Evolutionary conservation across 495 filamentous ascomycete species (phyloP).

Genomic region (Apiosordaria backusii): DNA sequence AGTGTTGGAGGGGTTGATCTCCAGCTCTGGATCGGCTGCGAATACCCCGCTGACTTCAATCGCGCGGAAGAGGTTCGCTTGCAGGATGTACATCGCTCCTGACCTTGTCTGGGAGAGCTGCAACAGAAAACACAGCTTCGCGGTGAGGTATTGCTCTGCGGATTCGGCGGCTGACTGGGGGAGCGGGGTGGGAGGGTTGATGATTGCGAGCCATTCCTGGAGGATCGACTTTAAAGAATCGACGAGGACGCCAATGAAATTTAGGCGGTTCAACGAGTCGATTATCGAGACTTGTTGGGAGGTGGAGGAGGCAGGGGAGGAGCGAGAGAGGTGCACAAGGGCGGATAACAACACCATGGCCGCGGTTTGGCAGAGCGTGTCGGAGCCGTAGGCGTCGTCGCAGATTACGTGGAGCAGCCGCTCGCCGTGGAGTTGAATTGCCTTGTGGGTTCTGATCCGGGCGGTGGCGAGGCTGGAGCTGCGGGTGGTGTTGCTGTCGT

Average conservation of each 20-base stretch:
- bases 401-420: conserved; percentile 79
- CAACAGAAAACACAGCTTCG: conserved; percentile 77
- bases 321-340: conserved; percentile 62
- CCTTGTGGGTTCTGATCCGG: conserved; percentile 64
- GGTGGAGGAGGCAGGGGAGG: conserved; percentile 25
- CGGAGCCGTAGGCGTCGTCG: conserved; percentile 87
- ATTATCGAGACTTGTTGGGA: conserved; percentile 64
- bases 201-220: conserved; percentile 49
- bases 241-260: conserved; percentile 85
- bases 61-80: conserved; percentile 82
- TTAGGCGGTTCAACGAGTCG: conserved; percentile 74
- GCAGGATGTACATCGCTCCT: conserved; percentile 77
- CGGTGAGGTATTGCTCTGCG: conserved; percentile 59
- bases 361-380: conserved; percentile 73
- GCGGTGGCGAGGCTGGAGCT: conserved; percentile 34
- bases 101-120: conserved; percentile 73
- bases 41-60: conserved; percentile 78
- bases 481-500: conserved; percentile 33
- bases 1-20: conserved; percentile 47
- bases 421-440: conserved; percentile 72
- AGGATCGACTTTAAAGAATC: conserved; percentile 74
- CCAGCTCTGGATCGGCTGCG: conserved; percentile 84
- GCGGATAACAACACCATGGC: conserved; percentile 73
- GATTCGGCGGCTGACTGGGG: conserved; percentile 16
- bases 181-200: not conserved